Conservation (phyloP, 2,329 filamentous ascomycete genomes). For the Exophiala sideris region DNA sequence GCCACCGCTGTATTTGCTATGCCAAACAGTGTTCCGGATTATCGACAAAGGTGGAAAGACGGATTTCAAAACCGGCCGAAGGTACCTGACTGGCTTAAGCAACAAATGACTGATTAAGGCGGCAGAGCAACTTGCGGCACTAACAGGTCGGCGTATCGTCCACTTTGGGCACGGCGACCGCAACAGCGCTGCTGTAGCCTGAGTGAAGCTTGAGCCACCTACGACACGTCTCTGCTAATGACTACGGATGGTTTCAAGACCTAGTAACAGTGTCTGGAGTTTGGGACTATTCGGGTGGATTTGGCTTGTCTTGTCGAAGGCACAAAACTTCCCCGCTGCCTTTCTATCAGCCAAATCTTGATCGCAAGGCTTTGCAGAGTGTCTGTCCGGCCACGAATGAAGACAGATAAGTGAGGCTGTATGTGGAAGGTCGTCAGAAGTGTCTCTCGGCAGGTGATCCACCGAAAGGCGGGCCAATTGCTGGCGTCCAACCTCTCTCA, state of each 20-base stretch:
- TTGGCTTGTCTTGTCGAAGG: neutral
- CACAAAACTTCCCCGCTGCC: no score
- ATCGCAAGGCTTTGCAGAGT: no score
- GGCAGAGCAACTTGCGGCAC: conserved; percentile 26
- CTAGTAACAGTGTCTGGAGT: neutral
- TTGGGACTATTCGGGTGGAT: no score
- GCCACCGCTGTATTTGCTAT: conserved; percentile 69
- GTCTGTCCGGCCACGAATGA: neutral
- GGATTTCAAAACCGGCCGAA: conserved; percentile 60
- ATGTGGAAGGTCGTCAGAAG: neutral
- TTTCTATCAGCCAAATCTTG: no score
- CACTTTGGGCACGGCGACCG: neutral
- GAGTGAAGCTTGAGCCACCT: no score
- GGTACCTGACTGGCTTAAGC: conserved; percentile 55
- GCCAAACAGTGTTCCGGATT: conserved; percentile 55
- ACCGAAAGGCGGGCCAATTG: conserved; percentile 1
- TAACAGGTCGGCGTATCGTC: neutral
- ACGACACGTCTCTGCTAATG: no score
- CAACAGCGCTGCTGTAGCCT: neutral
- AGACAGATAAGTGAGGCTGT: neutral
- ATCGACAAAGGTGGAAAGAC: conserved; percentile 53
- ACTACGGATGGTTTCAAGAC: no score
- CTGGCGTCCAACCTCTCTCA: neutral
- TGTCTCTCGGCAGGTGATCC: conserved; percentile 3
- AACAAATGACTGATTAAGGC: conserved; percentile 37